Conservation (phyloP, 1,284 basidiomycete species). For the Sanghuangporus weigelae region DNA sequence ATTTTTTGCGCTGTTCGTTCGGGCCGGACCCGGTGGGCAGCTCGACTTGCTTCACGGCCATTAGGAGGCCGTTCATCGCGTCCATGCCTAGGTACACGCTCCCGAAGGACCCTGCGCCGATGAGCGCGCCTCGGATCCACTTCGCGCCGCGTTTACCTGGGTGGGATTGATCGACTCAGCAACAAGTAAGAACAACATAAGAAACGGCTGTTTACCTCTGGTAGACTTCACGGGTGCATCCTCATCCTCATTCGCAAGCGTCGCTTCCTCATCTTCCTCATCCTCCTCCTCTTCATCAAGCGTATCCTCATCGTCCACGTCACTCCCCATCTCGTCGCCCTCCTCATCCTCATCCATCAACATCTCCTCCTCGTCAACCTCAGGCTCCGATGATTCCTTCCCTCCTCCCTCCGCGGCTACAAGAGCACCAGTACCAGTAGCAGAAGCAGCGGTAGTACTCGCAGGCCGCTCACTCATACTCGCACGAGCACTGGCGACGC, state of each 20-base stretch:
- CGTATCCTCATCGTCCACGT: constrained; percentile 34
- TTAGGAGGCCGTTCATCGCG: constrained; percentile 86
- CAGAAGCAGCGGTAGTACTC: constrained; percentile 23
- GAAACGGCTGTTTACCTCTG: constrained; percentile 43
- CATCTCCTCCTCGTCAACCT: constrained; percentile 49
- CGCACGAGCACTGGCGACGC: constrained; percentile 8
- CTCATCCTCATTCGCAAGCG: constrained; percentile 36
- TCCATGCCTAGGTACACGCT: constrained; percentile 98
- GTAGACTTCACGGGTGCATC: constrained; percentile 50
- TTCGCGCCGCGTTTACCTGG: constrained; percentile 68
- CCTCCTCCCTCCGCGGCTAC: constrained; percentile 11
- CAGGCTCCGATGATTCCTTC: not conserved
- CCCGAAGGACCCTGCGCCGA: constrained; percentile 95
- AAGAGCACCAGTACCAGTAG: constrained; percentile 31
- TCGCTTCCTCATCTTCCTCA: constrained; percentile 40
- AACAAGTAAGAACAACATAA: not conserved
- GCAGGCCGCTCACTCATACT: too few relatives aligned
- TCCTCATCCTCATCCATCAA: constrained; percentile 32
- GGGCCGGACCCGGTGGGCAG: constrained; percentile 82
- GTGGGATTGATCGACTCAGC: constrained; percentile 1
- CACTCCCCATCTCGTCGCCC: constrained; percentile 32
- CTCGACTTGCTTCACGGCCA: constrained; percentile 99
- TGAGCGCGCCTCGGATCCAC: constrained; percentile 98
- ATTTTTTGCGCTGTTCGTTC: constrained; percentile 91
- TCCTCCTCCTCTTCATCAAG: constrained; percentile 27